phyloP scores from a whole-genome alignment of 805 yeast genomes.

The Myxozyma mucilagina region DNA sequence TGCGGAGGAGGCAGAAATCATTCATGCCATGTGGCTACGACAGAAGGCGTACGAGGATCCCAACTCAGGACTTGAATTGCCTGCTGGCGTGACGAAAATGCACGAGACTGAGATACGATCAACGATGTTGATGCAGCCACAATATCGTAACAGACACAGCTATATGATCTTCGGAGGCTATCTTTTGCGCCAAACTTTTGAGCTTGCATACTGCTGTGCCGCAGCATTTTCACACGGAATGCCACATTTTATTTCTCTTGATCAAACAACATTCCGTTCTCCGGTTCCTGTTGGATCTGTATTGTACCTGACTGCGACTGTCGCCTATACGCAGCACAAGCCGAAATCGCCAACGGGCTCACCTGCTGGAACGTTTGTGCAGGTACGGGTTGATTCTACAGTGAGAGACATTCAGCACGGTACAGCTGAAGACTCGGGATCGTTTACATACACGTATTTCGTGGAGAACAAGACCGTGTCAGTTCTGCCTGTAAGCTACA shows the following conservation, averaged over 20 bases:
- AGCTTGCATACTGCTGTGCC: conserved; percentile 88
- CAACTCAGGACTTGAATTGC: conserved; percentile 32
- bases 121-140: conserved; percentile 92
- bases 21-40: conserved; percentile 71
- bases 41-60: conserved; percentile 31
- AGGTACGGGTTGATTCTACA: conserved; percentile 82
- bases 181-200: conserved; percentile 86
- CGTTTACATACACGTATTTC: conserved; percentile 85
- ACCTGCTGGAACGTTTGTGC: conserved; percentile 71
- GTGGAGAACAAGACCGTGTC: conserved; percentile 56
- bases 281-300: conserved; percentile 97
- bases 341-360: conserved; percentile 20
- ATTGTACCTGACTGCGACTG: conserved; percentile 74
- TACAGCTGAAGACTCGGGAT: conserved; percentile 70
- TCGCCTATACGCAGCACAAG: conserved; percentile 63
- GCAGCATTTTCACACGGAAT: conserved; percentile 83
- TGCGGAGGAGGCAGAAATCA: conserved; percentile 66
- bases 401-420: conserved; percentile 68
- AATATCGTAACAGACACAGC: conserved; percentile 90
- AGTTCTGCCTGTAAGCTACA: conserved; percentile 82
- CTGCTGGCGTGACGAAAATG: conserved; percentile 44
- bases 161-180: conserved; percentile 96
- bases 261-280: conserved; percentile 85
- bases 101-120: conserved; percentile 68
- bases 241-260: conserved; percentile 87